Evolutionary conservation across 1,284 basidiomycete genomes (phyloP).

Genomic region (Schizopora paradoxa): DNA sequence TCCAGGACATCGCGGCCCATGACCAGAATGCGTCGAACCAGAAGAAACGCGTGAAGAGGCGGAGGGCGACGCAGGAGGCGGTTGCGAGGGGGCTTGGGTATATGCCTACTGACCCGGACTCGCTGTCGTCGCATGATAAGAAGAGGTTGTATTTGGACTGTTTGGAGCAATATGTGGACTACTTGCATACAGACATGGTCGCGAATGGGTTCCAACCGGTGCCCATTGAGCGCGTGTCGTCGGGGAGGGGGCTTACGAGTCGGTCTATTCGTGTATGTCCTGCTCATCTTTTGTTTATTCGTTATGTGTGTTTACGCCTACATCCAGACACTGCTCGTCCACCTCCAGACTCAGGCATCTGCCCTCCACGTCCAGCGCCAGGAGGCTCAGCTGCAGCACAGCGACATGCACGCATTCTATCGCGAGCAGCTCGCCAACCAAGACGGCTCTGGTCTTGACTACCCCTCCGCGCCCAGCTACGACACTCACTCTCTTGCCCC

Average conservation of each 20-base stretch:
- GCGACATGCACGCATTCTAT: too few relatives aligned
- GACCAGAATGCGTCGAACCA: constrained; percentile 5
- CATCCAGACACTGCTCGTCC: constrained; percentile 14
- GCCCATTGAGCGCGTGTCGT: constrained; percentile 47
- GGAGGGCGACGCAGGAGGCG: constrained; percentile 48
- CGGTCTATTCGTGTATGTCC: constrained; percentile 45
- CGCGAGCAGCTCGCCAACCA: too few relatives aligned
- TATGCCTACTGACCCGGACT: constrained; percentile 55
- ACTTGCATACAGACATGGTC: constrained; percentile 54
- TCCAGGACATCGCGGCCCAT: constrained; percentile 35
- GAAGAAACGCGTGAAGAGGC: constrained; percentile 30
- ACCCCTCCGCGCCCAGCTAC: too few relatives aligned
- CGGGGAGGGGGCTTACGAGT: constrained; percentile 52
- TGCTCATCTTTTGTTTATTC: too few relatives aligned
- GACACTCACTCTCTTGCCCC: too few relatives aligned
- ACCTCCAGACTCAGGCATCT: constrained; percentile 5
- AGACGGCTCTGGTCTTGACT: too few relatives aligned
- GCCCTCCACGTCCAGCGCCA: constrained; percentile 7
- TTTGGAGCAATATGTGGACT: constrained; percentile 62
- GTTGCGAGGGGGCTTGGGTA: constrained; percentile 54
- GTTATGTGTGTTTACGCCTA: background rate
- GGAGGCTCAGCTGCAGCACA: constrained; percentile 10
- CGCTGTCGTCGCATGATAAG: constrained; percentile 70
- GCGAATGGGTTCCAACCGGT: constrained; percentile 45
- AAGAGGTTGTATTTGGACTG: constrained; percentile 68